phyloP scores from a whole-genome alignment of 306 rosid species.

The Parietaria judaica region DNA sequence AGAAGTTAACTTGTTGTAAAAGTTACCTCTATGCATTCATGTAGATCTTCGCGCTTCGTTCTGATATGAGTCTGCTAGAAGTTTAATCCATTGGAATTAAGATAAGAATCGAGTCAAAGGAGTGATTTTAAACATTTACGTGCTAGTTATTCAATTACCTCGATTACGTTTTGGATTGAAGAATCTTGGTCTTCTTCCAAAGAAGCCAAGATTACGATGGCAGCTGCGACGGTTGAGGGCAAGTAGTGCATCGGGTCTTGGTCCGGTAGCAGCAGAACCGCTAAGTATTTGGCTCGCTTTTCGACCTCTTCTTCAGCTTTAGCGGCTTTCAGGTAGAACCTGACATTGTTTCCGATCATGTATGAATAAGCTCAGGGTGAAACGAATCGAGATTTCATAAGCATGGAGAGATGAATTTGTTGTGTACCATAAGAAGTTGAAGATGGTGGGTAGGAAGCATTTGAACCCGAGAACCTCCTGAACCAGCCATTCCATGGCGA shows the following conservation, averaged over 20 bases:
- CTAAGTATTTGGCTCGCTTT: slow-evolving; percentile 63
- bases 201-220: slow-evolving; percentile 71
- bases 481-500: slow-evolving; percentile 97
- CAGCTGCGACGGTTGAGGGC: slow-evolving; percentile 97
- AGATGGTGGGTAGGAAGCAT: slow-evolving; percentile 71
- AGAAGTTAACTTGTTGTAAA: neutral
- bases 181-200: slow-evolving; percentile 41
- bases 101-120: slow-evolving; percentile 6
- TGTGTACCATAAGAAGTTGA: slow-evolving; percentile 76
- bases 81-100: neutral
- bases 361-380: neutral
- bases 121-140: neutral
- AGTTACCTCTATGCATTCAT: slow-evolving; percentile 70
- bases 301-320: slow-evolving; percentile 56
- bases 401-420: neutral
- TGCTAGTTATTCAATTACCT: too few relatives aligned
- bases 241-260: slow-evolving; percentile 49
- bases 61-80: slow-evolving; percentile 72
- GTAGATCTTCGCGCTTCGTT: slow-evolving; percentile 60
- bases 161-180: slow-evolving; percentile 43
- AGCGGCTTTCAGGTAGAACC: slow-evolving; percentile 84
- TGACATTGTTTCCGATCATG: slow-evolving; percentile 19
- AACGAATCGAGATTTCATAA: slow-evolving; percentile 8
- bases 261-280: slow-evolving; percentile 53
- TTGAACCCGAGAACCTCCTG: slow-evolving; percentile 78